Evolutionary conservation across 2,329 filamentous ascomycete genomes (phyloP), one percentile per base, ranked within the genome.

Genomic region (Aspergillus piperis): DNA sequence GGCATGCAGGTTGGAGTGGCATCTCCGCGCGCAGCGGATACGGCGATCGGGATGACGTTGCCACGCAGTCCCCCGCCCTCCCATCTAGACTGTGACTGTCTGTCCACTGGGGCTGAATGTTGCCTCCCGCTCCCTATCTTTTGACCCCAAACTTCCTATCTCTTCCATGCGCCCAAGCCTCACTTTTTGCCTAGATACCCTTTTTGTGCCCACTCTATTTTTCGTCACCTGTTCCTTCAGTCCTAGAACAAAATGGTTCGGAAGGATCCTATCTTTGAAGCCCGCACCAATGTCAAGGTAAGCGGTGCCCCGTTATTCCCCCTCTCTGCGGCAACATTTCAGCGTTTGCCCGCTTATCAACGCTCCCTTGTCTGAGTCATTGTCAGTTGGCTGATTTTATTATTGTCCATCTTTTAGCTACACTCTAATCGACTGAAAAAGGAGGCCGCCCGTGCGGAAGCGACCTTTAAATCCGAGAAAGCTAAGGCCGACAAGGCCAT

Each of bases 391-490:
- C 32, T 36, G 2, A 8, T 42, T 21, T 38, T 59, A 38, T 51
- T 11, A 30, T 15, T 55, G 10, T 30, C 41, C 25, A 10, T 4
- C 8, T 25, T n/a, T 39, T 62, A 80, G 79, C 72, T 81, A 59
- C 79, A 80, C 60, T 80, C 77, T 47, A 81, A 81, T 67, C 77
- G 78, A 27, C 74, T 81, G 32, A 80, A 80, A 60, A 79, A 80
- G 66, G 78, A 81, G 69, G 78, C 79, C 48, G 70, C 72, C 56
- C 77, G 78, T 55, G 79, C 79, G 19, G 78, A 81, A 66, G 66
- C 77, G 23, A 80, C 79, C 53, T 78, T 73, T 63, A 79, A 80
- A 63, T 71, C 78, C n/a, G 78, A 81, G 70, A 78, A 80, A 62
- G 74, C 75, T 48, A 81, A 81, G 70, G 76, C 79, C 54, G 78